phyloP scores from a whole-genome alignment of 495 filamentous ascomycete genomes.

The Penicillium paxilli region DNA sequence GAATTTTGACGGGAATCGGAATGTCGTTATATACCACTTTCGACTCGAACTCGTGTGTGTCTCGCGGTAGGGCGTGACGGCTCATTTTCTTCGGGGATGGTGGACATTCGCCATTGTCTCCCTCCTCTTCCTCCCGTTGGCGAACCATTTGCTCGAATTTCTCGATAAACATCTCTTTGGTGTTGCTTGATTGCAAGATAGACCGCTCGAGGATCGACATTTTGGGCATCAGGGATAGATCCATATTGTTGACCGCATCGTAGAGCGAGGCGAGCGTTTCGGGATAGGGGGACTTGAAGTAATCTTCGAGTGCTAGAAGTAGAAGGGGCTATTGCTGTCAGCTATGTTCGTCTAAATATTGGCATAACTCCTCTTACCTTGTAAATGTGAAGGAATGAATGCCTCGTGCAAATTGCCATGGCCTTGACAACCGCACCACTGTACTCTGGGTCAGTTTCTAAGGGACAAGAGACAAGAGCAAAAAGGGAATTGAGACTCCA shows the following conservation, averaged over 20 bases:
- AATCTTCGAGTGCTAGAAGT: conserved; percentile 92
- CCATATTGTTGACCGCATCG: conserved; percentile 93
- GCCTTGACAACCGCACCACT: conserved; percentile 96
- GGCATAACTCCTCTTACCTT: conserved; percentile 57
- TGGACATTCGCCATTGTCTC: conserved; percentile 30
- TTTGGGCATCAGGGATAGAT: conserved; percentile 88
- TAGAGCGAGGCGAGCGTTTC: conserved; percentile 91
- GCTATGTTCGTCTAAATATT: not conserved
- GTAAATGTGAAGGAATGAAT: conserved; percentile 99
- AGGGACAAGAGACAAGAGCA: not conserved
- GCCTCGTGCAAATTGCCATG: conserved; percentile 98
- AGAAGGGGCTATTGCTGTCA: conserved; percentile 70
- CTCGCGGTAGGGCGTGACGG: conserved; percentile 71
- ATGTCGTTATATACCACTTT: conserved; percentile 93
- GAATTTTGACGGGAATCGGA: conserved; percentile 93
- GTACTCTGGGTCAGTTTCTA: not conserved
- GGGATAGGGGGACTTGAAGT: conserved; percentile 88
- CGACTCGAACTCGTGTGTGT: conserved; percentile 97
- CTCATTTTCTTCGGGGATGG: conserved; percentile 51
- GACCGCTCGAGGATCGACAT: conserved; percentile 80
- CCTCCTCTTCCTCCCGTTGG: conserved; percentile 55
- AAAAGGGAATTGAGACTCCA: conserved; percentile 8
- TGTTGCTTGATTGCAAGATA: conserved; percentile 86
- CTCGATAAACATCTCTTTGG: conserved; percentile 94
- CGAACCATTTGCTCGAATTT: conserved; percentile 96